Evolutionary conservation across 768 basidiomycete species (phyloP).

Genomic region (Hebeloma cylindrosporum): DNA sequence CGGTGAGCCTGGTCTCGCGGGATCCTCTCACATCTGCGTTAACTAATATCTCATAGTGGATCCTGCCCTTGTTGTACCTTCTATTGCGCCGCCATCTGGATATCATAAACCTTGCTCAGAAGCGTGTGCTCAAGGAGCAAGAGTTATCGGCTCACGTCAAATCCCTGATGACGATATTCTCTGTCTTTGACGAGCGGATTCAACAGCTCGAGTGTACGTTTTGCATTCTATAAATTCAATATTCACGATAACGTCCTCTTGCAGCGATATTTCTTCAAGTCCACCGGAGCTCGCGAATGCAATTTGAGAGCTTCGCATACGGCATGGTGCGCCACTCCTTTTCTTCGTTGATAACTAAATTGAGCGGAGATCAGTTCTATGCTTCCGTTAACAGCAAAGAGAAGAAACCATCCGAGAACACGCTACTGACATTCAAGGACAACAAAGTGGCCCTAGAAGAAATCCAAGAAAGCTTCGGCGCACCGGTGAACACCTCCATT

Average conservation of each 20-base stretch:
- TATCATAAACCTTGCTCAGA: conserved; percentile 12
- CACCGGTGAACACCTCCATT: not conserved
- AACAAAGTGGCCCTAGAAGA: not conserved
- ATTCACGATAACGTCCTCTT: not conserved
- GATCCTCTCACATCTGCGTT: not conserved
- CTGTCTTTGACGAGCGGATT: conserved; percentile 13
- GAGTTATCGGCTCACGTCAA: conserved; percentile 9
- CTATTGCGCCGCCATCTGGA: conserved; percentile 18
- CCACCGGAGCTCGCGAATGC: conserved; percentile 7
- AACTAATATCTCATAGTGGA: conserved; percentile 12
- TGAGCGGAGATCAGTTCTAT: conserved; percentile 10
- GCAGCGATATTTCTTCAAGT: conserved; percentile 11
- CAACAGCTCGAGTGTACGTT: conserved; percentile 10
- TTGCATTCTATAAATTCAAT: not conserved
- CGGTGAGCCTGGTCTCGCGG: conserved; percentile 12
- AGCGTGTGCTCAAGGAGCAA: not conserved
- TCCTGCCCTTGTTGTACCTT: conserved; percentile 23
- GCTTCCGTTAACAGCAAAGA: conserved; percentile 8
- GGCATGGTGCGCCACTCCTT: conserved; percentile 15
- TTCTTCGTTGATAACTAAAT: not conserved
- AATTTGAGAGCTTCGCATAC: conserved; percentile 14
- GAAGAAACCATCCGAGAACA: conserved; percentile 4
- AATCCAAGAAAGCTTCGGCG: no score
- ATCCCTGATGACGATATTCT: conserved; percentile 12
- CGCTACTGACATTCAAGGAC: conserved; percentile 1